Evolutionary conservation across 1,284 basidiomycete genomes (phyloP).

Genomic region (Cerioporus squamosus): DNA sequence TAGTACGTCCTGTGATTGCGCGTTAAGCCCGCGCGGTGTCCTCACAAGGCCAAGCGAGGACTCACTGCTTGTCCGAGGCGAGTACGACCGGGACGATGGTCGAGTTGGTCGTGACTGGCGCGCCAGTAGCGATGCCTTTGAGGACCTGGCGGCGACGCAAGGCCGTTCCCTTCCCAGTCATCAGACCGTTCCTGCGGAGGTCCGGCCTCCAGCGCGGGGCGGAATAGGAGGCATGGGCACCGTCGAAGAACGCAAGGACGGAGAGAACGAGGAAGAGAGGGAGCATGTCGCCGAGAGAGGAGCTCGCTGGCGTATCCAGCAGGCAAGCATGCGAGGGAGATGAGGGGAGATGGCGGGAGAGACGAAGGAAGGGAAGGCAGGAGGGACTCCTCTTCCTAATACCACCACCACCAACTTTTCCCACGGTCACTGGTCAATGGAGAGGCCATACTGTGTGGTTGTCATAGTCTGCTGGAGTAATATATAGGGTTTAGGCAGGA

Average conservation of each 20-base stretch:
- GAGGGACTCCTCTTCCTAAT: too few relatives aligned
- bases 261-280: slow-evolving; percentile 19
- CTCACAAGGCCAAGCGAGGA: neutral
- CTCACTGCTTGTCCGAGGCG: slow-evolving; percentile 38
- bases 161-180: neutral
- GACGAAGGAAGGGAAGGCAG: slow-evolving; percentile 8
- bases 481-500: too few relatives aligned
- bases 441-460: too few relatives aligned
- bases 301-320: slow-evolving; percentile 9
- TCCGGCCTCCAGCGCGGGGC: slow-evolving; percentile 24
- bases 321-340: slow-evolving; percentile 13
- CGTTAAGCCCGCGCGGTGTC: neutral
- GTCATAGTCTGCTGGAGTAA: too few relatives aligned
- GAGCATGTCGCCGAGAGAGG: slow-evolving; percentile 22
- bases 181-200: slow-evolving; percentile 13
- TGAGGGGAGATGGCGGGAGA: neutral
- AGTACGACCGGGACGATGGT: slow-evolving; percentile 33
- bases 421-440: too few relatives aligned
- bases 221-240: slow-evolving; percentile 3
- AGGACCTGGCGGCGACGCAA: slow-evolving; percentile 24
- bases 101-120: slow-evolving; percentile 28
- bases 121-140: slow-evolving; percentile 25
- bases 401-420: too few relatives aligned
- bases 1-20: slow-evolving; percentile 64
- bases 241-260: slow-evolving; percentile 27